Percentiles rank a stretch among this genome's conserved stretches.
Evolutionary conservation across 148 eudicot genomes (phyloP).

Genomic region (Bassia scoparia): DNA sequence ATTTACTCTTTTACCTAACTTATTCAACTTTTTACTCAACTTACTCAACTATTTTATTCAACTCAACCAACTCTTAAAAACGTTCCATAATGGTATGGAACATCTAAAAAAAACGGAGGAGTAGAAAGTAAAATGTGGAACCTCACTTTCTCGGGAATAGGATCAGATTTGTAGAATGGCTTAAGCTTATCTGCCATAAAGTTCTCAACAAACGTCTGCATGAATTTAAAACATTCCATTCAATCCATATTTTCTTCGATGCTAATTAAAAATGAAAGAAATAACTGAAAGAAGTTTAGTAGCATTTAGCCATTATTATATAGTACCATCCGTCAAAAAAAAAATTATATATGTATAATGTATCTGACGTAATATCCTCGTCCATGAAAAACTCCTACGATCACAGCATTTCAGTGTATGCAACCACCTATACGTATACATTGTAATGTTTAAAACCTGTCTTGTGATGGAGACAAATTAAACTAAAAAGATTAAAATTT

Average conservation of each 20-base stretch:
- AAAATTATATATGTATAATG: too few species aligned
- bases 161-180: constrained; percentile 80
- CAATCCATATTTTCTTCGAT: background rate
- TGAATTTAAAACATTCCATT: background rate
- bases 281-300: background rate
- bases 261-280: background rate
- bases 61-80: too few species aligned
- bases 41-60: too few species aligned
- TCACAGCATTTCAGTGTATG: constrained; percentile 59
- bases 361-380: constrained; percentile 56
- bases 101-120: too few species aligned
- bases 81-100: too few species aligned
- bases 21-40: too few species aligned
- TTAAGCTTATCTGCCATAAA: constrained; percentile 69
- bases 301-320: constrained; percentile 50
- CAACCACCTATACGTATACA: constrained; percentile 48
- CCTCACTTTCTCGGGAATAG: constrained; percentile 76
- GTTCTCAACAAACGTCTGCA: constrained; percentile 60
- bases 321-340: too few species aligned
- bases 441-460: background rate
- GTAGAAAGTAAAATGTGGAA: background rate
- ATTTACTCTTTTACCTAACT: too few species aligned
- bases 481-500: too few species aligned
- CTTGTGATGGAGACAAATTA: too few species aligned
- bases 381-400: constrained; percentile 46